Evolutionary conservation across 1,139 yeast species (phyloP), one percentile per base, ranked within the genome.

Genomic region (Protomyces gravidus): DNA sequence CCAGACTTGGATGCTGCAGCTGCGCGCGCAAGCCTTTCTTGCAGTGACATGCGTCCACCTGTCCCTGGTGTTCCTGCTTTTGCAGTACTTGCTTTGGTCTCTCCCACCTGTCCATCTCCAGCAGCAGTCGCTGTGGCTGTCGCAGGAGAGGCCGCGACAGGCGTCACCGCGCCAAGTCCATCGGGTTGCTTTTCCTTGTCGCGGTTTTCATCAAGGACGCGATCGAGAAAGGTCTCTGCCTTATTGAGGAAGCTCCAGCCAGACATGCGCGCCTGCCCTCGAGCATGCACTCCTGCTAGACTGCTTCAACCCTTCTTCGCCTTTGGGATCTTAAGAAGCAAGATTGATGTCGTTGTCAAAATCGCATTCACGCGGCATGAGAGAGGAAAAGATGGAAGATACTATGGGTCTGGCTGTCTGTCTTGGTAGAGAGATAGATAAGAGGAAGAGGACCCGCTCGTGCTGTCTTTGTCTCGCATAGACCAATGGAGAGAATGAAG

Each of bases 211-310:
- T 53, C 58, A 3, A 53, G 58, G 7, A 53, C 58, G 19, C 58
- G 25, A 27, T 53, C 58, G 33, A 53, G 51, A 19, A 53, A 46
- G 3, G 51, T 50, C 36, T 53, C 58, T 11, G 58, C 58, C 39
- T 53, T 53, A 17, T 50, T 45, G 13, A 53, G 46, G 51, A 53
- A 53, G 26, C 28, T 32, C 58, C 58, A 53, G 3, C 51, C 58
- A 7, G 51, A 45, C 58, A 53, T 53, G 42, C 15, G 7, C n/a
- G 36, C 0, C n/a, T 13, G 11, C 36, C 13, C 33, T 30, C n/a
- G 36, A 3, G 15, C 36, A 13, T 30, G 36, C 36, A n/a, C n/a
- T n/a, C n/a, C n/a, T n/a, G n/a, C n/a, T n/a, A n/a, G n/a, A n/a
- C n/a, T n/a, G n/a, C n/a, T n/a, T n/a, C n/a, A n/a, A n/a, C 36